Base-by-base conservation (phyloP, 108 stramenopile species). In the Cyclotella choctawhatcheeana region DNA sequence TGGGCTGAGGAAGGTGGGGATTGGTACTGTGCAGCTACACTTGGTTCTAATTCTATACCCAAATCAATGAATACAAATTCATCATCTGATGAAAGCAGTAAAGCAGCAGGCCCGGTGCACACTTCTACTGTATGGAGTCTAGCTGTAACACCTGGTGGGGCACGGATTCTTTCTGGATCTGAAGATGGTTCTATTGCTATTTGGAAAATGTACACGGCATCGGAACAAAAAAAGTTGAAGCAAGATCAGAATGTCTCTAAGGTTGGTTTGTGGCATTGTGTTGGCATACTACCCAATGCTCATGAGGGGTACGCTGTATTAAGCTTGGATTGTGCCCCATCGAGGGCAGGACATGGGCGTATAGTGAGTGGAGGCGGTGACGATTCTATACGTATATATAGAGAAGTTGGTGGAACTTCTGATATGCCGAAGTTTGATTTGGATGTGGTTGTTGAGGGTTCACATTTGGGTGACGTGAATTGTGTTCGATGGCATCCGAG, bases 1-100 rank as follows among this genome's bases (percentile, higher is more conserved):
- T 99, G 99, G 99, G 96, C 93, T 0, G 94, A 95, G 72, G 97
- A 97, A 65, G 87, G 80, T 10, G 97, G 97, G 12, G 99, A 99
- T 72, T 99, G 98, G 98, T 95, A 87, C 61, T 95, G 94, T 73
- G 93, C 91, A 21, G 58, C 87, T 13, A 89, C 92, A 0, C 58
- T 98, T 29, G 61, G 74, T 22, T 30, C 40, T 8, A 52, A 48
- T 65, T 37, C 65, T 25, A 40, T 40, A 43, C 59, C 59, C 20
- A 7, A 20, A 24, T 60, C 59, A 21, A 35, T 40, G 31, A 13
- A 18, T 26, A 33, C 25, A 34, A 20, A 25, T 14, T 25, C n/a
- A 29, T 3, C 30, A 34, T 35, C 0, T 16, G 45, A 59, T 12
- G 14, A 60, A 37, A 20, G 5, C 7, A 18, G 34, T 24, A 47